These are phyloP conservation scores for Agaricus bisporus DNA, from an alignment of 768 basidiomycete species.

Conservation along the genomic window DNA sequence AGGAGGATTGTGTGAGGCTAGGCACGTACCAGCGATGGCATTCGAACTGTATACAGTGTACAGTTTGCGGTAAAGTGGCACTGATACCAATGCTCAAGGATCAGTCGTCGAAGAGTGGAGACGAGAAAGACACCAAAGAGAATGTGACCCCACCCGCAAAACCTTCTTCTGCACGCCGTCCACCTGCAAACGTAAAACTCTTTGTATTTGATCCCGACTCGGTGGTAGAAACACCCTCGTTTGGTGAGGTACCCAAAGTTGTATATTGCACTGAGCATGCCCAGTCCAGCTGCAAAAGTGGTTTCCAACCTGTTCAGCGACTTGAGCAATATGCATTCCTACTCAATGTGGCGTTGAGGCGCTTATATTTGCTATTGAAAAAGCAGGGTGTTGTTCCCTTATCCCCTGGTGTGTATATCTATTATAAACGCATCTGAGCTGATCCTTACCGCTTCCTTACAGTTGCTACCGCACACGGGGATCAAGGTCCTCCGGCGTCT, in stretches of 20 bases:
- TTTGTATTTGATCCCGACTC: constrained; percentile 78
- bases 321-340: constrained; percentile 98
- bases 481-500: constrained; percentile 31
- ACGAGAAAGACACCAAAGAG: constrained; percentile 39
- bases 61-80: constrained; percentile 71
- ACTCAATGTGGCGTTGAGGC: constrained; percentile 88
- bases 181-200: constrained; percentile 72
- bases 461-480: constrained; percentile 21
- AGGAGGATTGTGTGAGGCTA: constrained; percentile 93
- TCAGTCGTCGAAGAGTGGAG: constrained; percentile 42
- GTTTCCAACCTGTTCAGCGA: constrained; percentile 89
- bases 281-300: constrained; percentile 55
- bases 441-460: constrained; percentile 6
- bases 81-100: constrained; percentile 57
- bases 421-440: constrained; percentile 7
- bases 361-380: constrained; percentile 82
- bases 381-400: constrained; percentile 87
- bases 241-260: constrained; percentile 66
- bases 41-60: constrained; percentile 86
- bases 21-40: constrained; percentile 99
- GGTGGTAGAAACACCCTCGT: constrained; percentile 59
- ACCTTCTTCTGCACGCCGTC: constrained; percentile 58
- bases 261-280: constrained; percentile 79
- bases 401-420: constrained; percentile 51
- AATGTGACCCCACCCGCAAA: constrained; percentile 45